These are phyloP conservation scores for Catunica adiposa DNA, from an alignment of 2,329 filamentous ascomycete genomes.

Conservation along the genomic window DNA sequence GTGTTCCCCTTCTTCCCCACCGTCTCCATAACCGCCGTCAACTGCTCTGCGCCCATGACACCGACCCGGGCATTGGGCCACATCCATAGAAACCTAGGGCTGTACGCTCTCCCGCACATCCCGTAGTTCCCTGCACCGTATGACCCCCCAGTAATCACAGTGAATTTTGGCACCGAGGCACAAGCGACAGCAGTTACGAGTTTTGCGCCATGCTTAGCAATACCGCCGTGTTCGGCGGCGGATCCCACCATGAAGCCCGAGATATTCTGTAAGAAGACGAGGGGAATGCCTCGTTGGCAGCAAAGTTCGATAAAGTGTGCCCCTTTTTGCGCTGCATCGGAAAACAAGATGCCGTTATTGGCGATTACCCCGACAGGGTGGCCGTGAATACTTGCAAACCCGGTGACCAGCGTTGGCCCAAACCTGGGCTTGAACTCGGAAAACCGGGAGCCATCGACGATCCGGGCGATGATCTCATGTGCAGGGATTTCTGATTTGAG, in stretches of 20 bases:
- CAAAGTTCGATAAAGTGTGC: slow-evolving; percentile 96
- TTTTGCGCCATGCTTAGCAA: slow-evolving; percentile 96
- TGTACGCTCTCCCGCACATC: slow-evolving; percentile 92
- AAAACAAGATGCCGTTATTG: slow-evolving; percentile 92
- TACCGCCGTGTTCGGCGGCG: slow-evolving; percentile 82
- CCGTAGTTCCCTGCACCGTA: slow-evolving; percentile 95
- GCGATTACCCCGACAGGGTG: slow-evolving; percentile 84
- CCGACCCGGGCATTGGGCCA: slow-evolving; percentile 96
- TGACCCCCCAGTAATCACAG: slow-evolving; percentile 82
- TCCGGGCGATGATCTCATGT: slow-evolving; percentile 78
- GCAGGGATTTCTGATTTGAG: slow-evolving; percentile 71
- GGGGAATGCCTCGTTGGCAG: slow-evolving; percentile 70
- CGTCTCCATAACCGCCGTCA: slow-evolving; percentile 84
- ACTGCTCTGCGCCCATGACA: slow-evolving; percentile 90
- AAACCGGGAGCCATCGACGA: slow-evolving; percentile 82
- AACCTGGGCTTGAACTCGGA: slow-evolving; percentile 90
- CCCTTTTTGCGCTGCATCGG: slow-evolving; percentile 74
- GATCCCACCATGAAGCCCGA: slow-evolving; percentile 95
- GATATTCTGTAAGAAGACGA: slow-evolving; percentile 94
- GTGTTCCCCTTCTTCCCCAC: slow-evolving; percentile 56
- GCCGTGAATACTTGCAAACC: slow-evolving; percentile 79
- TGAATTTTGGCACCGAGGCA: slow-evolving; percentile 90
- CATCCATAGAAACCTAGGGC: slow-evolving; percentile 83
- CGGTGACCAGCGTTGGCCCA: slow-evolving; percentile 75
- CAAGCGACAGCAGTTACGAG: slow-evolving; percentile 90